Evolutionary conservation across 108 stramenopile species (phyloP).

Genomic region (Pseudonitzschia multiseries): DNA sequence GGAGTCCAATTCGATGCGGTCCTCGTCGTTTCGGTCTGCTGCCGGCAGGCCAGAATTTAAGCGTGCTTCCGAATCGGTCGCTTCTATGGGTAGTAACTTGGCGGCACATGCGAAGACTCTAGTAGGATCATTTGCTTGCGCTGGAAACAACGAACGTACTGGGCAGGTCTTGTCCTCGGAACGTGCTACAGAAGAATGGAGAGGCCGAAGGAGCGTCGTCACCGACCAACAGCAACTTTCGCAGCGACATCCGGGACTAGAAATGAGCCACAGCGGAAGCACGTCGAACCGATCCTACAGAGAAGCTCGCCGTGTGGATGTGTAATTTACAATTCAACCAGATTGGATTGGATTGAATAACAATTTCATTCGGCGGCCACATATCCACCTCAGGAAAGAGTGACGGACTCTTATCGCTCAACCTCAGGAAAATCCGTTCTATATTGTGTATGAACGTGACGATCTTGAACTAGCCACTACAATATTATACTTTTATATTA

Average conservation of each 20-base stretch:
- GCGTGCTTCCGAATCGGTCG: conserved; percentile 44
- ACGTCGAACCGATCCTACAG: conserved; percentile 3
- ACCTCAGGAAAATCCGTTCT: too few species aligned
- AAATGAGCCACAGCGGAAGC: conserved; percentile 8
- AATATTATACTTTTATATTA: too few species aligned
- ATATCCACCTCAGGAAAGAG: too few species aligned
- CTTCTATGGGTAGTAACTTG: conserved; percentile 47
- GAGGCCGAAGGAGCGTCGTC: background rate
- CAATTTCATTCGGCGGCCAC: too few species aligned
- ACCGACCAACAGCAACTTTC: background rate
- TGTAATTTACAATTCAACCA: too few species aligned
- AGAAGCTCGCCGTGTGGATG: conserved; percentile 5
- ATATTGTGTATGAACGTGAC: too few species aligned
- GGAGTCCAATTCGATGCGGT: background rate
- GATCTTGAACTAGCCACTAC: too few species aligned
- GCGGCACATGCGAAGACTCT: conserved; percentile 53
- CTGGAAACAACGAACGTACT: conserved; percentile 32
- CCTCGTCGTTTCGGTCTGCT: conserved; percentile 15
- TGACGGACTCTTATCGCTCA: too few species aligned
- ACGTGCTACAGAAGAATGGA: conserved; percentile 24
- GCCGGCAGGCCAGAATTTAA: conserved; percentile 9
- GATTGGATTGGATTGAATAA: too few species aligned
- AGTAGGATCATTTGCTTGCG: conserved; percentile 43
- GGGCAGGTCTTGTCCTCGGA: conserved; percentile 33
- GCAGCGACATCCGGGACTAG: background rate